Evolutionary conservation across 495 filamentous ascomycete genomes (phyloP).

Genomic region (Umbilicaria muhlenbergii): DNA sequence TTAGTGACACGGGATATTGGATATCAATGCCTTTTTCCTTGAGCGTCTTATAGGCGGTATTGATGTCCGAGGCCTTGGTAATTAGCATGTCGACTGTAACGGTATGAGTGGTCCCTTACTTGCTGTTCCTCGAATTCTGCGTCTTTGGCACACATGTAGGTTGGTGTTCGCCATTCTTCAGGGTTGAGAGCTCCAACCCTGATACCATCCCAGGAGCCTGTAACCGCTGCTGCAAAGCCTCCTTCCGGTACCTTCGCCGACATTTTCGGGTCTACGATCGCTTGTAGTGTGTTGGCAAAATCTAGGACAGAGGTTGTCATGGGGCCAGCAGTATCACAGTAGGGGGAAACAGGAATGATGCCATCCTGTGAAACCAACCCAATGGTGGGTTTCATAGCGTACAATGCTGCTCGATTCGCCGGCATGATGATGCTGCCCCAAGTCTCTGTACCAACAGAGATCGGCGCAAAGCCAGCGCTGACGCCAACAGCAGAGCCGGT

Average conservation of each 20-base stretch:
- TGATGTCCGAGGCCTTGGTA: conserved; percentile 1
- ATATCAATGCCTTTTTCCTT: conserved; percentile 3
- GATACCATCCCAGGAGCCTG: conserved; percentile 3
- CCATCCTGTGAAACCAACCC: conserved; percentile 17
- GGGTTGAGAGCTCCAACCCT: conserved; percentile 1
- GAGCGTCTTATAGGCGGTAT: conserved; percentile 1
- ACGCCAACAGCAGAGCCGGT: conserved; percentile 31
- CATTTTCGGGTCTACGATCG: conserved; percentile 8
- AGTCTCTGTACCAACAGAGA: conserved; percentile 32
- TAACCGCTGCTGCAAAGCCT: conserved; percentile 6
- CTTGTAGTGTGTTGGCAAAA: conserved; percentile 14
- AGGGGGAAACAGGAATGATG: conserved; percentile 16
- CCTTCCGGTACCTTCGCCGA: background rate
- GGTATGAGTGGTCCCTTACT: too few species aligned
- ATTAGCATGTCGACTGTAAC: background rate
- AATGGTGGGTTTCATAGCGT: conserved; percentile 23
- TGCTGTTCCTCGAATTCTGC: background rate
- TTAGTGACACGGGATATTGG: too few species aligned
- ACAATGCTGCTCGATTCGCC: conserved; percentile 25
- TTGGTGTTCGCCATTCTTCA: conserved; percentile 3
- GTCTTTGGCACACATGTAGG: background rate
- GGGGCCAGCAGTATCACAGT: conserved; percentile 19
- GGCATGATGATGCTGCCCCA: conserved; percentile 27
- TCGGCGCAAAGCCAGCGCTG: conserved; percentile 26
- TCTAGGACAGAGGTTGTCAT: conserved; percentile 20